Evolutionary conservation across 352 stramenopile species (phyloP).

Genomic region (Pythium aphanidermatum): DNA sequence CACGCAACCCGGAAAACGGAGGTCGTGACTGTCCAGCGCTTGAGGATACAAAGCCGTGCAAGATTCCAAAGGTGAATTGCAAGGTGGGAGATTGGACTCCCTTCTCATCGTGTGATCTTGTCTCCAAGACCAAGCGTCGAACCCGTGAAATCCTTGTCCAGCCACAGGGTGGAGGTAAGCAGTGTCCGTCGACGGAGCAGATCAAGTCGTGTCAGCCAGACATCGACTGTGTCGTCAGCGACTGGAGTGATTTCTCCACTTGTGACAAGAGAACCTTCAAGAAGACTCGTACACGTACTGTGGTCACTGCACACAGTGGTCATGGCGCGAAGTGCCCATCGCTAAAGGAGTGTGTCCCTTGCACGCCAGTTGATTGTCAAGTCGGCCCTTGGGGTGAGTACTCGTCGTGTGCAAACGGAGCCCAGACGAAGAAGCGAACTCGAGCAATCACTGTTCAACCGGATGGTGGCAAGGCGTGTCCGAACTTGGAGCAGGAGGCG

Average conservation of each 20-base stretch:
- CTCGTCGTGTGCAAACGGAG: conserved; percentile 28
- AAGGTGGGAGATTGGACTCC: conserved; percentile 41
- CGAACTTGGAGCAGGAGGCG: conserved; percentile 22
- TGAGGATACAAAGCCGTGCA: conserved; percentile 26
- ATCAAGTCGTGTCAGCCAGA: conserved; percentile 28
- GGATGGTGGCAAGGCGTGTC: conserved; percentile 41
- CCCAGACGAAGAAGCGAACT: conserved; percentile 27
- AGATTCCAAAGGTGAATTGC: conserved; percentile 38
- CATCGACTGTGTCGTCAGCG: conserved; percentile 54
- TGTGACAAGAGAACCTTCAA: conserved; percentile 30
- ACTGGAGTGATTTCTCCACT: conserved; percentile 20
- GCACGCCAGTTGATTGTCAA: conserved; percentile 38
- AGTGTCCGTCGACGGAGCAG: conserved; percentile 32
- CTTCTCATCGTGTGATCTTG: conserved; percentile 34
- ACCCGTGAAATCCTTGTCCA: conserved; percentile 30
- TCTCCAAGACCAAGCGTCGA: conserved; percentile 40
- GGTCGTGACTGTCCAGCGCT: conserved; percentile 25
- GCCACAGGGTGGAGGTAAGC: conserved; percentile 28
- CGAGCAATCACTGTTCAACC: conserved; percentile 22
- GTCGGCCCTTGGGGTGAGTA: conserved; percentile 37
- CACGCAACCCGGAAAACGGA: conserved; percentile 2
- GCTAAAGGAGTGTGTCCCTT: conserved; percentile 29
- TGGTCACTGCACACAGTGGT: conserved; percentile 25
- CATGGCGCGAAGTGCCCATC: conserved; percentile 31
- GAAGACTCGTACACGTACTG: conserved; percentile 29